Base-by-base conservation (phyloP, 2,329 filamentous ascomycete species). In the Colletotrichum kahawae region DNA sequence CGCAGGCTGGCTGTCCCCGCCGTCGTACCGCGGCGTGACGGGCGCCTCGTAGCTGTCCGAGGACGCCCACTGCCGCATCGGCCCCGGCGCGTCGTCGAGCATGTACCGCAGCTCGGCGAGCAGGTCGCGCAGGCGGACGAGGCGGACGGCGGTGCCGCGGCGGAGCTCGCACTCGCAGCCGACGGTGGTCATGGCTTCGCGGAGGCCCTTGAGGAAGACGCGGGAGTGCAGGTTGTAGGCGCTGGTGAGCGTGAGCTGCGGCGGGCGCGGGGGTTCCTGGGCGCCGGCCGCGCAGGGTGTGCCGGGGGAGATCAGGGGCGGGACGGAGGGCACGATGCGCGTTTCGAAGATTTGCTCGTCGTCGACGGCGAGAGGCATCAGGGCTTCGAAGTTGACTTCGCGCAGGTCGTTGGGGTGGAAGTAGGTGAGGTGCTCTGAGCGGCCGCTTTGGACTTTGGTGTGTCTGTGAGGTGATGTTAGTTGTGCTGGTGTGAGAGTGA, bases 341-440 rank as follows among this genome's bases (percentile, higher is more conserved):
- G 69, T 77, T 68, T 82, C 79, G 77, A 71, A 71, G n/a, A 84
- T 82, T 2, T 78, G 59, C 59, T 84, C 82, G 27, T 84, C 83
- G n/a, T 81, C 79, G 2, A 83, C 76, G 21, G 81, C 79, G 1
- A 82, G 36, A 1, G 82, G 82, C 67, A 82, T 79, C 6, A 84
- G 74, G 7, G 82, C 81, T 10, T 82, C 80, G 16, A 81, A 81
- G 51, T 82, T 76, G 56, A 83, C 79, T 18, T 80, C 79, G 9
- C 79, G 78, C 1, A 84, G 70, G 14, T 79, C 78, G 5, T 75
- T 75, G 4, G 79, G 78, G 21, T 83, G 82, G 16, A 83, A 77
- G 71, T 81, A 83, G 1, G 78, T 76, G 6, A 83, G 67, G 6
- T 75, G 77, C 4, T 78, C 75, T 24, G 73, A 75, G 2, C 79